A percentile compares a stretch with the other conserved stretches of the same genome.
Conservation (phyloP, 495 filamentous ascomycete genomes). For the Apodospora peruviana region DNA sequence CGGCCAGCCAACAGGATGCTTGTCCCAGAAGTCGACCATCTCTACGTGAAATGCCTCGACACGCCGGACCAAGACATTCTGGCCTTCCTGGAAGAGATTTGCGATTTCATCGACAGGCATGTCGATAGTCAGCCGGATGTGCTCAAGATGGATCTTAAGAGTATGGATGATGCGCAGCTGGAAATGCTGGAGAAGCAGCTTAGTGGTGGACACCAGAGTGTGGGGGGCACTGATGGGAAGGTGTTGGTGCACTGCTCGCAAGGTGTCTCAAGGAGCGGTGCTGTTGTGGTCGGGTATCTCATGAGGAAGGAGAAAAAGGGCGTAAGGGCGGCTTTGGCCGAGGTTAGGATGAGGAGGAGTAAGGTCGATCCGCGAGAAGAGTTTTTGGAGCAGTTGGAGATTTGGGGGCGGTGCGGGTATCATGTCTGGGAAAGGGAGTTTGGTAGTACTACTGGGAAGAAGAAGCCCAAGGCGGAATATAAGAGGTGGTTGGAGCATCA, state of each 20-base stretch:
- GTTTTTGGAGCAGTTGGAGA: background rate
- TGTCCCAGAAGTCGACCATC: conserved; percentile 26
- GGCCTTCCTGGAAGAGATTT: conserved; percentile 24
- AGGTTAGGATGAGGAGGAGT: background rate
- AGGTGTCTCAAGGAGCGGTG: background rate
- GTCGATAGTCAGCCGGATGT: background rate
- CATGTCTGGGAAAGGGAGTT: background rate
- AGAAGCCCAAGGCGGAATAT: background rate
- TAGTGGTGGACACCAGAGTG: too few relatives aligned
- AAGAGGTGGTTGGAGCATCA: background rate
- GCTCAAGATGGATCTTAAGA: background rate
- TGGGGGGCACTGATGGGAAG: background rate
- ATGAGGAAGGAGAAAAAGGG: background rate
- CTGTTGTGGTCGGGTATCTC: background rate
- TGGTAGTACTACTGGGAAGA: too few relatives aligned
- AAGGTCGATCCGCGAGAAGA: background rate
- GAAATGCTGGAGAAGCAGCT: background rate
- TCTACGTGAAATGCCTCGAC: conserved; percentile 31
- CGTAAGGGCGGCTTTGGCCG: background rate
- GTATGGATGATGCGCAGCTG: background rate
- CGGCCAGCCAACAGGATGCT: conserved; percentile 22
- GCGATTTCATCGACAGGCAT: conserved; percentile 35
- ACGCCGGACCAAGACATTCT: conserved; percentile 32
- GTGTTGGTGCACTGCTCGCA: background rate
- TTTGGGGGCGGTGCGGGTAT: background rate